These are phyloP conservation scores for Fusarium lateritium DNA, from an alignment of 2,329 filamentous ascomycete genomes.

Conservation along the genomic window DNA sequence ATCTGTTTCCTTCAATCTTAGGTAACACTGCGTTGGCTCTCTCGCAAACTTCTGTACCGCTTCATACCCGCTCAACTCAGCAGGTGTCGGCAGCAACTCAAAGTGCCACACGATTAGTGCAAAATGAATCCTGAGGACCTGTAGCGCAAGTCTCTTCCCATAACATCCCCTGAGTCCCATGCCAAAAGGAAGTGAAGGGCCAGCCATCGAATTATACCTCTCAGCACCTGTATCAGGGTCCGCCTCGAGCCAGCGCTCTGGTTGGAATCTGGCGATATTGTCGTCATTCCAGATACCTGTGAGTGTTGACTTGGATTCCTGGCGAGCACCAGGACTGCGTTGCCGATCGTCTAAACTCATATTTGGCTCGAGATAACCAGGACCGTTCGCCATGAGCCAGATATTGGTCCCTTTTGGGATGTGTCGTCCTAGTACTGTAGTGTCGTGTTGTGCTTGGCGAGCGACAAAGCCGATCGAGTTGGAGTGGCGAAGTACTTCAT, in stretches of 20 bases:
- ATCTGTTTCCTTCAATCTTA: background rate
- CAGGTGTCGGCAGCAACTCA: background rate
- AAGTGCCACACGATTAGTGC: background rate
- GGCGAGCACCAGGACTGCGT: background rate
- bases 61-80: background rate
- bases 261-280: background rate
- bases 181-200: background rate
- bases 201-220: background rate
- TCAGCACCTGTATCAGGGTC: background rate
- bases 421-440: background rate
- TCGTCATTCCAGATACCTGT: background rate
- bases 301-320: background rate
- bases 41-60: background rate
- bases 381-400: background rate
- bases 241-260: background rate
- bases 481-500: background rate
- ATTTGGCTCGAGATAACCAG: background rate
- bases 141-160: slow-evolving; percentile 1
- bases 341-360: background rate
- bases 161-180: background rate
- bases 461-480: background rate
- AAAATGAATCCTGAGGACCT: background rate
- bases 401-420: background rate
- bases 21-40: background rate
- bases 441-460: background rate